Conservation (phyloP, 1,139 yeast genomes). For the Lodderomyces theae region DNA sequence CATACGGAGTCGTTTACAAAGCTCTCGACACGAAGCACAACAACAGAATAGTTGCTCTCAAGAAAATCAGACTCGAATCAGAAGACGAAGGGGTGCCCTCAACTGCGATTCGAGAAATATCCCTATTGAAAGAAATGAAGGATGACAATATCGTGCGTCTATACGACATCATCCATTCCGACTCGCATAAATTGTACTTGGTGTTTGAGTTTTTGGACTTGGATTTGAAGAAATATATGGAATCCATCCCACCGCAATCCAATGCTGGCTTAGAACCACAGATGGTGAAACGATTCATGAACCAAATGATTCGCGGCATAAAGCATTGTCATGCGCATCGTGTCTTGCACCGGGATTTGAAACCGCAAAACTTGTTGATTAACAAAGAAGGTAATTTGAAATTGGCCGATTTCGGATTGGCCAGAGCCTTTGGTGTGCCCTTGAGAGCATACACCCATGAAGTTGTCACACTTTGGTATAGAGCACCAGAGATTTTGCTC, state of each 20-base stretch:
- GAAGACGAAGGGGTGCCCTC: constrained; percentile 99
- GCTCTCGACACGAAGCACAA: constrained; percentile 88
- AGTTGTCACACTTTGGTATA: constrained; percentile 96
- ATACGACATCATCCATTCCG: constrained; percentile 95
- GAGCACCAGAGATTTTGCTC: constrained; percentile 92
- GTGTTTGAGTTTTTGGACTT: constrained; percentile 93
- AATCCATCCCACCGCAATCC: constrained; percentile 85
- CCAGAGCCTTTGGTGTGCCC: constrained; percentile 97
- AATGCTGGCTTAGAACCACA: constrained; percentile 88
- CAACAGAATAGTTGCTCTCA: constrained; percentile 89
- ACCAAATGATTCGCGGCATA: constrained; percentile 88
- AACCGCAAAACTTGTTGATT: constrained; percentile 92
- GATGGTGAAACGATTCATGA: constrained; percentile 90
- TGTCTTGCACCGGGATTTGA: constrained; percentile 91
- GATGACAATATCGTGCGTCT: constrained; percentile 90
- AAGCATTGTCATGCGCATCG: constrained; percentile 95
- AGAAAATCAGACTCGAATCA: constrained; percentile 90
- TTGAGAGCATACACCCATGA: constrained; percentile 95
- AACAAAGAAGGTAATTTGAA: constrained; percentile 94
- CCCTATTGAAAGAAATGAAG: constrained; percentile 85
- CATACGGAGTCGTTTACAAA: constrained; percentile 97
- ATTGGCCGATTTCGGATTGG: constrained; percentile 95
- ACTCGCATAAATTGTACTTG: constrained; percentile 86
- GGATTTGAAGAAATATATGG: constrained; percentile 97
- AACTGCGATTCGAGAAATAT: constrained; percentile 95